Conservation (phyloP, 1,284 basidiomycete species). For the Neolentinus lepideus region DNA sequence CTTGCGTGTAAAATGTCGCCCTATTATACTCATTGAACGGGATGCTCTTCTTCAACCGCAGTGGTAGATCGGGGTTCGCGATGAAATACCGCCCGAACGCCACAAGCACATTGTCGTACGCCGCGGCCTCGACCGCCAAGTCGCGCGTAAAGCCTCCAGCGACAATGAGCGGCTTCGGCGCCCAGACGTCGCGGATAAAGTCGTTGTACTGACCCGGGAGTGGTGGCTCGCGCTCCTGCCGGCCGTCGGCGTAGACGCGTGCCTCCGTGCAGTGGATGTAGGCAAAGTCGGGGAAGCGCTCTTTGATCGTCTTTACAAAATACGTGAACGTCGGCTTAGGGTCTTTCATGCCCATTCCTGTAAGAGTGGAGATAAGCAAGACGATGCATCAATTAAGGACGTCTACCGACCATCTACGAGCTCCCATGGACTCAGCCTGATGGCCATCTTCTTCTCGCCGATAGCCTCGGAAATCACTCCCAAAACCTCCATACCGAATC, state of each 20-base stretch:
- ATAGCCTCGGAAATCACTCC: conserved; percentile 31
- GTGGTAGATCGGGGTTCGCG: conserved; percentile 33
- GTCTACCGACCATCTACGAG: conserved; percentile 22
- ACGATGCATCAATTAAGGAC: background rate
- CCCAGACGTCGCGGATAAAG: conserved; percentile 12
- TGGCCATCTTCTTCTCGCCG: conserved; percentile 32
- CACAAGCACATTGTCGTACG: conserved; percentile 22
- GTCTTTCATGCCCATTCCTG: conserved; percentile 28
- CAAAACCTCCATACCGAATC: conserved; percentile 41
- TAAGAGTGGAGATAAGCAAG: background rate
- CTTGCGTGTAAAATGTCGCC: conserved; percentile 13
- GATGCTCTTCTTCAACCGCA: conserved; percentile 16
- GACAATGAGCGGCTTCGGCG: conserved; percentile 18
- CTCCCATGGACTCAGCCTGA: conserved; percentile 51
- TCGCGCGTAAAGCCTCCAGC: conserved; percentile 20
- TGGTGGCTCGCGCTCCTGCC: conserved; percentile 2
- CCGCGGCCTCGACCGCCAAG: conserved; percentile 7
- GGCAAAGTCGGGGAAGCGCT: conserved; percentile 38
- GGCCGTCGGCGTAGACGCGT: conserved; percentile 20
- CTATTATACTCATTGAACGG: conserved; percentile 13
- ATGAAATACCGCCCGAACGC: conserved; percentile 38
- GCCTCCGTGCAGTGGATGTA: conserved; percentile 54
- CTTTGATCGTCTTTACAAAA: conserved; percentile 23
- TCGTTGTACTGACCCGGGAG: conserved; percentile 10
- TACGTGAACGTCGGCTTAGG: conserved; percentile 33